Base-by-base conservation (phyloP, 495 filamentous ascomycete species). In the Penicillium flavigenum region DNA sequence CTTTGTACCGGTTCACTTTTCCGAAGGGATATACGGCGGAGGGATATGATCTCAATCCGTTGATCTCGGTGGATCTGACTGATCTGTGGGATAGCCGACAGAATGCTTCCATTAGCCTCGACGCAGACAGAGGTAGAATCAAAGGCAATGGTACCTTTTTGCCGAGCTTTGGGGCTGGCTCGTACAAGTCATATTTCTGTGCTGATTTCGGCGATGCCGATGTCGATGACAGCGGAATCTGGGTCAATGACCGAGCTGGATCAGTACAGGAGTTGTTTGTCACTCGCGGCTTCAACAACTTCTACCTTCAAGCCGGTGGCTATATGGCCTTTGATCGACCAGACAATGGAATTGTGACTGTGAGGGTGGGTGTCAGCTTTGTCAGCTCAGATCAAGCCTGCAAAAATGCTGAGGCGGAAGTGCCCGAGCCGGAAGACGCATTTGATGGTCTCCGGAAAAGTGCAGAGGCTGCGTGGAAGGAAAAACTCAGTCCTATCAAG, bases 1-100 rank as follows among this genome's bases (percentile, higher is more conserved):
- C 87, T 9, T 62, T 92, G 14, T 92, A 90, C 66, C 79, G 76
- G 20, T 92, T 92, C 62, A 82, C 77, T 4, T 90, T 90, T 55
- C 81, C 83, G 0, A 64, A 72, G n/a, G 68, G 60, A 26, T 71
- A 72, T 0, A 63, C 77, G 31, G 72, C 63, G 8, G 72, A 79
- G 34, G 78, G 81, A 27, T 54, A 67, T 3, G 54, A 54, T 17
- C n/a, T 70, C 0, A 63, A 65, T 49, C 88, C 87, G 3, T 66
- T 90, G 10, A 81, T 90, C 19, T 63, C 84, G 29, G 69, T 89
- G 24, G 88, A 90, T 61, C 64, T 90, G 34, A 84, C 82, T 0
- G 87, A 91, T 71, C 73, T 90, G 8, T 77, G 81, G 9, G 70
- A 86, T 60, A 85, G 84, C 4, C 77, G 86, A 9, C 83, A 82